phyloP scores from a whole-genome alignment of 2,329 filamentous ascomycete genomes.

The Exophiala alcalophila region DNA sequence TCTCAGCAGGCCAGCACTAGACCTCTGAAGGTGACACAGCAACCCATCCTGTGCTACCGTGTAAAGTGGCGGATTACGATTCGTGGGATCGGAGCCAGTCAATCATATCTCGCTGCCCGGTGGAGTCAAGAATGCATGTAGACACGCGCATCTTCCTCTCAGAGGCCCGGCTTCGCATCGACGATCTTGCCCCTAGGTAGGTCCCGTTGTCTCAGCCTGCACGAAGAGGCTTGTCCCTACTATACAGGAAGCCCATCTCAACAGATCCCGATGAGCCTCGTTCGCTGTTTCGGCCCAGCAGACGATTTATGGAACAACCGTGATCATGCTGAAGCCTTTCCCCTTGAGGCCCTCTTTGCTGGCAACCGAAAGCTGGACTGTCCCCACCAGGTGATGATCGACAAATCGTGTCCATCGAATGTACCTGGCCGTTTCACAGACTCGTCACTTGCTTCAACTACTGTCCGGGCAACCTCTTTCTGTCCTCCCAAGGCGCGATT shows the following conservation, averaged over 20 bases:
- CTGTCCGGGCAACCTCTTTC: constrained; percentile 3
- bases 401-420: not conserved
- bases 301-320: not conserved
- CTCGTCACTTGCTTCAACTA: constrained; percentile 1
- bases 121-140: too few relatives aligned
- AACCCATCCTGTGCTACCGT: too few relatives aligned
- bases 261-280: too few relatives aligned
- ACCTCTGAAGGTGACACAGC: too few relatives aligned
- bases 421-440: constrained; percentile 10
- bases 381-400: not conserved
- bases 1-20: too few relatives aligned
- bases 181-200: not conserved
- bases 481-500: not conserved
- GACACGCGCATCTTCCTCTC: not conserved
- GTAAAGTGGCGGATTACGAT: too few relatives aligned
- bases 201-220: constrained; percentile 4
- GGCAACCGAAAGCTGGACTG: not conserved
- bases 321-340: too few relatives aligned
- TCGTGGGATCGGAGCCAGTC: too few relatives aligned
- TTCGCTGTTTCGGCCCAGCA: not conserved
- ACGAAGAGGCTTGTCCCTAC: not conserved
- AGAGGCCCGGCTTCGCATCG: not conserved
- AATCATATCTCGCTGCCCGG: too few relatives aligned
- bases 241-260: not conserved
- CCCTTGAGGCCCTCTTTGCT: not conserved